phyloP scores from a whole-genome alignment of 2,329 filamentous ascomycete species.

The Fusarium nurragi region DNA sequence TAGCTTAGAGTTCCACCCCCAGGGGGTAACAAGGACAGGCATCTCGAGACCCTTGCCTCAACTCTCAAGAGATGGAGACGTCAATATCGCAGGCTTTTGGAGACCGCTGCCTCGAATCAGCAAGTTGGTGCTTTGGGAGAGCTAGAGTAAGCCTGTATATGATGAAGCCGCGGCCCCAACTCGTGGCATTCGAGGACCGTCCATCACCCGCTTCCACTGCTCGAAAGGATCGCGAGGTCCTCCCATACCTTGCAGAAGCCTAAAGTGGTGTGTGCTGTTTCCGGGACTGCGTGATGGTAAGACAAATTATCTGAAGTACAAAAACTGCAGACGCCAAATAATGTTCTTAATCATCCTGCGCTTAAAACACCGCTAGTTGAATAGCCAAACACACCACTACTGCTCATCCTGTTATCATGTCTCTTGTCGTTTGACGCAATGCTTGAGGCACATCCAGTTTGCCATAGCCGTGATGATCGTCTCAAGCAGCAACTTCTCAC shows the following conservation, averaged over 20 bases:
- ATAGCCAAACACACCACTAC: conserved; percentile 5
- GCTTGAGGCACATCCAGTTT: background rate
- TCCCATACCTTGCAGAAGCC: background rate
- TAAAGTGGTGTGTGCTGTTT: conserved; percentile 12
- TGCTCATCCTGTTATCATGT: background rate
- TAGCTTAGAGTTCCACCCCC: conserved; percentile 6
- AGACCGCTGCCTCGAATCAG: conserved; percentile 3
- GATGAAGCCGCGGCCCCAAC: background rate
- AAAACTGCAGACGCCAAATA: background rate
- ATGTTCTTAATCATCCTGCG: conserved; percentile 23
- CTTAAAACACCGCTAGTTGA: background rate
- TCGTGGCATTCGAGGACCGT: background rate
- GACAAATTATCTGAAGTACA: background rate
- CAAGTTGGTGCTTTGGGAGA: background rate
- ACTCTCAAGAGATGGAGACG: background rate
- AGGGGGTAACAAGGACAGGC: background rate
- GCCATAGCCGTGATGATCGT: background rate
- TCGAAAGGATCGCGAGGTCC: background rate
- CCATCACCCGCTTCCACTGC: background rate
- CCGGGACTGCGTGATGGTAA: conserved; percentile 3
- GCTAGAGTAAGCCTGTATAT: background rate
- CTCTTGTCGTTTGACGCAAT: background rate
- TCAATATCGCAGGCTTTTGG: conserved; percentile 3
- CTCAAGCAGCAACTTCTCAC: background rate
- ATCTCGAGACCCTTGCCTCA: conserved; percentile 9